Evolutionary conservation across 2,329 filamentous ascomycete species (phyloP).

Genomic region (Nemania serpens): DNA sequence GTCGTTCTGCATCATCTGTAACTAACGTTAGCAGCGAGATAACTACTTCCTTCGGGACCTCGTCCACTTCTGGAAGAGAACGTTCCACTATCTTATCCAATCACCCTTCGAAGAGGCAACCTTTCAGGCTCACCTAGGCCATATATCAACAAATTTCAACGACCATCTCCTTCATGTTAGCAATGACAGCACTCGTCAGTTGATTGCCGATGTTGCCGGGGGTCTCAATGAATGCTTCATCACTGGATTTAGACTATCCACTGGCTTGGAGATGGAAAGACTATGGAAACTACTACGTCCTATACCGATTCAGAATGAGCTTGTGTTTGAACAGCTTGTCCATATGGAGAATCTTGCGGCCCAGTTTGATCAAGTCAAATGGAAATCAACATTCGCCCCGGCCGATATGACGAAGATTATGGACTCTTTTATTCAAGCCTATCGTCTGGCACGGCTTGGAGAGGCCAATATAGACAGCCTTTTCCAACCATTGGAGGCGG

Average conservation of each 20-base stretch:
- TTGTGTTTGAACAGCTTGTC: conserved; percentile 51
- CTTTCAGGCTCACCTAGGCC: conserved; percentile 66
- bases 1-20: background rate
- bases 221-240: conserved; percentile 63
- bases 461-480: conserved; percentile 51
- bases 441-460: conserved; percentile 57
- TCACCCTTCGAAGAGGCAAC: conserved; percentile 62
- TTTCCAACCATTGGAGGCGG: conserved; percentile 53
- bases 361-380: conserved; percentile 65
- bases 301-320: conserved; percentile 53
- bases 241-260: conserved; percentile 71
- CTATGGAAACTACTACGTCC: conserved; percentile 79
- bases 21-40: conserved; percentile 38
- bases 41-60: conserved; percentile 46
- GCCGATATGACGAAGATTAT: conserved; percentile 58
- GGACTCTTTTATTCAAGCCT: conserved; percentile 59
- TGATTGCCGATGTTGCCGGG: conserved; percentile 48
- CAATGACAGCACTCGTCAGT: conserved; percentile 40
- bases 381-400: conserved; percentile 59
- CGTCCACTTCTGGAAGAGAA: conserved; percentile 60
- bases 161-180: conserved; percentile 37
- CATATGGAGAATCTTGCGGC: conserved; percentile 60
- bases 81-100: conserved; percentile 52
- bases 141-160: conserved; percentile 53
- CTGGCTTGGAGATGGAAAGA: conserved; percentile 77